A percentile compares a stretch with the other conserved stretches of the same genome.
phyloP scores from a whole-genome alignment of 306 rosid species.

The Ceratonia siliqua region DNA sequence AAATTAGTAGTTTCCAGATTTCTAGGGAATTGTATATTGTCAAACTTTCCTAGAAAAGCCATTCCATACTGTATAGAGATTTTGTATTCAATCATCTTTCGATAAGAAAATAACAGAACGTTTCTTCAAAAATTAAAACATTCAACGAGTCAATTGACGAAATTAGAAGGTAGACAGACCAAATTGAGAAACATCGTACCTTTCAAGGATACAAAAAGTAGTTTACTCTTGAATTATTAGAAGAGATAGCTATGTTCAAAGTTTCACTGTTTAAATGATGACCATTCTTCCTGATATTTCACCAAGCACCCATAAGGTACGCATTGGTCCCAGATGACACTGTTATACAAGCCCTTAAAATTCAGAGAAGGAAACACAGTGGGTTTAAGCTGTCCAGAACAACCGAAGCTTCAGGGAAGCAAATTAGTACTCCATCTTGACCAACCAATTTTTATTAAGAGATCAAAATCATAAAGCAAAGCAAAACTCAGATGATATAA shows the following conservation, averaged over 20 bases:
- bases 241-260: constrained; percentile 1
- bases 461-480: constrained; percentile 22
- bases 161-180: not conserved
- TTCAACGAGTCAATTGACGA: not conserved
- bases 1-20: too few relatives aligned
- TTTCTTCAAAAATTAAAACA: too few relatives aligned
- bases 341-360: constrained; percentile 5
- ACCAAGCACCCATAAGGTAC: not conserved
- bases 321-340: not conserved
- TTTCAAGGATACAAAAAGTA: constrained; percentile 7
- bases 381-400: constrained; percentile 26
- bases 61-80: too few relatives aligned
- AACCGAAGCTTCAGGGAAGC: constrained; percentile 4
- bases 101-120: too few relatives aligned
- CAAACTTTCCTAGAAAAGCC: too few relatives aligned
- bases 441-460: constrained; percentile 2
- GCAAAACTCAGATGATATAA: constrained; percentile 28
- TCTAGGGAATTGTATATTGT: too few relatives aligned
- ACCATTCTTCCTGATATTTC: not conserved
- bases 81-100: too few relatives aligned
- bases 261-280: not conserved
- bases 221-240: not conserved
- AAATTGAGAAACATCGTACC: not conserved
- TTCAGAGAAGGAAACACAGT: constrained; percentile 18
- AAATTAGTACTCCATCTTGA: not conserved